Evolutionary conservation across 2,329 filamentous ascomycete genomes (phyloP).

Genomic region (Pseudomassariella vexata): DNA sequence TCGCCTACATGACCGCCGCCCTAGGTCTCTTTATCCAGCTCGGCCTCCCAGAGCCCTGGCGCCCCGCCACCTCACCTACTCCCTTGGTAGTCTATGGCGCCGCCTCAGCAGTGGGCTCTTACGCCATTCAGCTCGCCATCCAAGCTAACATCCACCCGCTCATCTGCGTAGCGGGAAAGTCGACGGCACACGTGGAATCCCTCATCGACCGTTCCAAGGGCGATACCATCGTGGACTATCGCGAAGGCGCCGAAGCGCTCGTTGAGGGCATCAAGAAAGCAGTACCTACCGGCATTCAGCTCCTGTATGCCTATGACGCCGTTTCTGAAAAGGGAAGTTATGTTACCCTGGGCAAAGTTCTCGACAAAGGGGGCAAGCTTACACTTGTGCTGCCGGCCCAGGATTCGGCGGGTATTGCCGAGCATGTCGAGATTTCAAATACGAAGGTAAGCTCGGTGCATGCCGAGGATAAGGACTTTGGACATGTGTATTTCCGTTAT

Average conservation of each 20-base stretch:
- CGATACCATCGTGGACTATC: constrained; percentile 56
- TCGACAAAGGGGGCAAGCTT: constrained; percentile 31
- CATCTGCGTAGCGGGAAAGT: constrained; percentile 52
- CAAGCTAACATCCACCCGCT: constrained; percentile 54
- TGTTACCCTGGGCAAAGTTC: constrained; percentile 35
- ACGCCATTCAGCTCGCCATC: constrained; percentile 49
- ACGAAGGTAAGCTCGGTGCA: constrained; percentile 18
- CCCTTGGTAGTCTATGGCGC: constrained; percentile 48
- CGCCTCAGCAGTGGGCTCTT: constrained; percentile 51
- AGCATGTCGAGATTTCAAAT: constrained; percentile 9
- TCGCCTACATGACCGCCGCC: constrained; percentile 49
- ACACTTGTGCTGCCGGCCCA: constrained; percentile 30
- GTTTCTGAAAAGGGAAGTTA: constrained; percentile 46
- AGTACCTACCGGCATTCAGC: constrained; percentile 28
- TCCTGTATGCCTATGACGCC: constrained; percentile 52
- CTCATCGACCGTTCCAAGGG: constrained; percentile 48
- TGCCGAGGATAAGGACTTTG: constrained; percentile 19
- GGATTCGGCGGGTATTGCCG: constrained; percentile 22
- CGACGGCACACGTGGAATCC: constrained; percentile 40
- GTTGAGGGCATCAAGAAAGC: constrained; percentile 37
- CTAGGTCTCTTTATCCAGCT: constrained; percentile 43
- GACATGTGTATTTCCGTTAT: constrained; percentile 28
- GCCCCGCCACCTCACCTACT: constrained; percentile 22
- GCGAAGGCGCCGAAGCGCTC: constrained; percentile 47
- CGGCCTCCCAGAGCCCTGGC: constrained; percentile 42